Base-by-base conservation (phyloP, 208 protist species). In the Acanthamoeba sp. region DNA sequence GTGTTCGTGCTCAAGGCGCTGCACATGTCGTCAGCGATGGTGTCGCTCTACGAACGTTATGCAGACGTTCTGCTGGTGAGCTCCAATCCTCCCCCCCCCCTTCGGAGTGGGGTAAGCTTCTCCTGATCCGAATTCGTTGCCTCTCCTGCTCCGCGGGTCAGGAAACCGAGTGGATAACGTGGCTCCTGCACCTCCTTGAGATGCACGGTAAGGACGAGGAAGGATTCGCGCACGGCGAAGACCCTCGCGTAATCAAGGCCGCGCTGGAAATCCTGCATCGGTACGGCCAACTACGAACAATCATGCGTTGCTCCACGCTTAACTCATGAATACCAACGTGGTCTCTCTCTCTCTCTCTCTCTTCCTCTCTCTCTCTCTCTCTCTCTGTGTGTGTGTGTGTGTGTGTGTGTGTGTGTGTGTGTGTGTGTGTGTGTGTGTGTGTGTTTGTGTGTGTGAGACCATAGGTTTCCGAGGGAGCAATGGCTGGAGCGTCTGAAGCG, bases 171-270 rank as follows among this genome's bases (percentile, higher is more conserved):
- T 66, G 59, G 59, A 66, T 66, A 27, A 66, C 59, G 2, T 66
- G 59, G 59, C 59, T 66, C 27, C 59, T 66, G 27, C 59, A 66
- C 59, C 59, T 66, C 20, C 27, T 66, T 14, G 59, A 66, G 27
- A 66, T 66, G 59, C 59, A 66, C 59, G 59, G 59, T 7, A 66
- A 66, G 59, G 59, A 32, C 59, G 59, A 66, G 34, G 59, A 66
- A 27, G 59, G 59, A 32, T 66, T 66, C n/a, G 59, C 59, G 18
- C 59, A 66, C 59, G 59, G 16, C 24, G 71, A 82, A 29, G 71
- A 82, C 40, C 71, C 71, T 48, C 16, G 71, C 1, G 71, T 42
- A 34, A 82, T 82, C 71, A 82, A 82, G 20, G 10, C 18, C 2
- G 40, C 71, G 20, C 40, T 82, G 32, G 71, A 82, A 22, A 50